Base-by-base conservation (phyloP, 2,329 filamentous ascomycete species). In the Arthrobotrys musiformis region DNA sequence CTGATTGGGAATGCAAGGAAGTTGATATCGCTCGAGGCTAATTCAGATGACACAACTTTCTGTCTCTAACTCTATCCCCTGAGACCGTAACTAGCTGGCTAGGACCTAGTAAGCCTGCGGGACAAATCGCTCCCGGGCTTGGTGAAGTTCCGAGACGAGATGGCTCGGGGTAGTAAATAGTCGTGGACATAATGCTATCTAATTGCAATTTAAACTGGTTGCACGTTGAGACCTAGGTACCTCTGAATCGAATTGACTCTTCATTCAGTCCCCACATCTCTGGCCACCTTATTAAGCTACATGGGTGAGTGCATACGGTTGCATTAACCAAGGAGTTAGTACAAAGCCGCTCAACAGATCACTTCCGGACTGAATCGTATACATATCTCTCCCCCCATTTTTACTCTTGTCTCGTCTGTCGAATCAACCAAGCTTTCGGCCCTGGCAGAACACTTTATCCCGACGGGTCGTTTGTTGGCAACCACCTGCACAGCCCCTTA, bases 341-440 rank as follows among this genome's bases (percentile, higher is more conserved):
- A 50, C 40, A 26, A 64, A n/a, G 26, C 58, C n/a, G n/a, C 61
- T 37, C 17, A 35, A 48, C 61, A 33, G 61, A 64, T 64, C 61
- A 64, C 35, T 64, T 64, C 61, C 61, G 35, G 26, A 64, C 44
- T 64, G 11, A 64, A 22, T 52, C 42, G 61, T 50, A 62, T 46
- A 37, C 26, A 48, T 46, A 48, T 44, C 58, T 61, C 37, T 24
- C 37, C 37, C 33, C 37, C 15, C 24, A 46, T 46, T 30, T 24
- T 15, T 19, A 11, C 40, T 24, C 22, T 19, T 4, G 40, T 40
- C 33, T 58, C 33, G 33, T 58, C 54, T 58, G 26, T 13, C 26
- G 33, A 58, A 40, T 40, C 33, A 58, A 58, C 54, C 54, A 58
- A 58, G 33, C 22, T 58, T 58, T 40, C 19, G 17, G 13, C 54